These are phyloP conservation scores for Stevia rebaudiana DNA, from an alignment of 140 eudicot species.

Conservation along the genomic window DNA sequence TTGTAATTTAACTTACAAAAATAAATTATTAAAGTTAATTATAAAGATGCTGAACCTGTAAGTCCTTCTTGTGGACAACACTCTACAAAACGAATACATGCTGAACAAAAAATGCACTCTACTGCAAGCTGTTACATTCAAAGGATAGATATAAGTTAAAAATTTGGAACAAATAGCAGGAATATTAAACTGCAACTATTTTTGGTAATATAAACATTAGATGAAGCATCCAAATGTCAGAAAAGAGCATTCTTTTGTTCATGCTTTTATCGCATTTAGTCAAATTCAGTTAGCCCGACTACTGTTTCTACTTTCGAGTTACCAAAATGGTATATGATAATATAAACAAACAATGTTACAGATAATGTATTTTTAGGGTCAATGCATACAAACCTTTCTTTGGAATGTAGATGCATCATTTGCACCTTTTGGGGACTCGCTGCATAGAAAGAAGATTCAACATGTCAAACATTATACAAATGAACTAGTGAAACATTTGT, in stretches of 20 bases:
- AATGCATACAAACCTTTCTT: constrained; percentile 66
- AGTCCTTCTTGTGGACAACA: constrained; percentile 99
- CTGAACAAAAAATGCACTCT: constrained; percentile 98
- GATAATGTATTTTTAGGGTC: neutral
- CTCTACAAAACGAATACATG: constrained; percentile 96
- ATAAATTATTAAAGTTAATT: constrained; percentile 6
- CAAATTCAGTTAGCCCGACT: neutral
- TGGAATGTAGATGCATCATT: constrained; percentile 98
- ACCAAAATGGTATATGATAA: neutral
- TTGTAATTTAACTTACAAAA: neutral
- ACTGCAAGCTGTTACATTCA: constrained; percentile 74
- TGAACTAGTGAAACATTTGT: constrained; percentile 3
- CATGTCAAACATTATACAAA: constrained; percentile 19
- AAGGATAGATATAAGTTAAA: constrained; percentile 18
- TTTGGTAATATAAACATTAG: neutral
- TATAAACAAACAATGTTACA: neutral
- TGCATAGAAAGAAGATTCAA: constrained; percentile 38
- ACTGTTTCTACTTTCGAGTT: neutral
- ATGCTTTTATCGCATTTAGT: constrained; percentile 2
- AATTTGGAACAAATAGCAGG: neutral
- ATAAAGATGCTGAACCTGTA: constrained; percentile 53
- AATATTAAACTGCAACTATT: neutral
- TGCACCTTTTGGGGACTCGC: constrained; percentile 98
- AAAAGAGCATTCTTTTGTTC: constrained; percentile 6
- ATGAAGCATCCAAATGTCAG: neutral